phyloP scores from a whole-genome alignment of 768 basidiomycete species.

The Rhodotorula paludigena region DNA sequence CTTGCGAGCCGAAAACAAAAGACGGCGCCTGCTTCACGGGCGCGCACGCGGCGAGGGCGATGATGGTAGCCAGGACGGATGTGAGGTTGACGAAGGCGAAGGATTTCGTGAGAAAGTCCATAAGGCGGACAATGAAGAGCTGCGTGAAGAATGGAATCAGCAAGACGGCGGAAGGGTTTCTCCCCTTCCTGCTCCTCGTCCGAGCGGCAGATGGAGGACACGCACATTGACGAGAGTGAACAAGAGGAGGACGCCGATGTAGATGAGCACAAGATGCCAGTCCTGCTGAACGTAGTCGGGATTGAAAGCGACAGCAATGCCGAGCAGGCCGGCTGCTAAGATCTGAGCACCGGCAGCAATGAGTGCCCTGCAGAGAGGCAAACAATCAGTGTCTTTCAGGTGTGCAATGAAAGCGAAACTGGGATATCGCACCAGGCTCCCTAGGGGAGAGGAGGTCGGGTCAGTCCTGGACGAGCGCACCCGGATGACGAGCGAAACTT shows the following conservation, averaged over 20 bases:
- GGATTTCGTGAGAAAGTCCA: slow-evolving; percentile 7
- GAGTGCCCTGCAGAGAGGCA: neutral
- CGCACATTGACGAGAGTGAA: slow-evolving; percentile 25
- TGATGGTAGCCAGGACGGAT: slow-evolving; percentile 13
- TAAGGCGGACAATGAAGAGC: slow-evolving; percentile 30
- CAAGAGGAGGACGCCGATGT: slow-evolving; percentile 5
- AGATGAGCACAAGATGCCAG: slow-evolving; percentile 16
- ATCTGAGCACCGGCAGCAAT: slow-evolving; percentile 18
- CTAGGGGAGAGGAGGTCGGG: neutral
- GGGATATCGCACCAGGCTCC: too few species aligned
- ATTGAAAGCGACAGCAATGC: slow-evolving; percentile 11
- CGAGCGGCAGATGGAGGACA: too few species aligned
- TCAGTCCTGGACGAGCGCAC: neutral
- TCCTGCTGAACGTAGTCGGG: slow-evolving; percentile 9
- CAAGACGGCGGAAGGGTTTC: too few species aligned
- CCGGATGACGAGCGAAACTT: neutral
- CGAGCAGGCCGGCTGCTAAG: slow-evolving; percentile 11
- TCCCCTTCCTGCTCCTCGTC: too few species aligned
- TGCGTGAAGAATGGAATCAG: neutral
- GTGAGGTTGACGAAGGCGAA: slow-evolving; percentile 24
- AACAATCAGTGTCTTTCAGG: too few species aligned
- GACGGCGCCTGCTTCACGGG: slow-evolving; percentile 17
- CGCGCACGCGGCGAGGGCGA: slow-evolving; percentile 19
- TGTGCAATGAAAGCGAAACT: neutral
- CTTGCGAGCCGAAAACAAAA: slow-evolving; percentile 19